A percentile compares a stretch with the other conserved stretches of the same genome.
phyloP scores from a whole-genome alignment of 352 stramenopile genomes.

The Phytophthora macrochlamydospora region DNA sequence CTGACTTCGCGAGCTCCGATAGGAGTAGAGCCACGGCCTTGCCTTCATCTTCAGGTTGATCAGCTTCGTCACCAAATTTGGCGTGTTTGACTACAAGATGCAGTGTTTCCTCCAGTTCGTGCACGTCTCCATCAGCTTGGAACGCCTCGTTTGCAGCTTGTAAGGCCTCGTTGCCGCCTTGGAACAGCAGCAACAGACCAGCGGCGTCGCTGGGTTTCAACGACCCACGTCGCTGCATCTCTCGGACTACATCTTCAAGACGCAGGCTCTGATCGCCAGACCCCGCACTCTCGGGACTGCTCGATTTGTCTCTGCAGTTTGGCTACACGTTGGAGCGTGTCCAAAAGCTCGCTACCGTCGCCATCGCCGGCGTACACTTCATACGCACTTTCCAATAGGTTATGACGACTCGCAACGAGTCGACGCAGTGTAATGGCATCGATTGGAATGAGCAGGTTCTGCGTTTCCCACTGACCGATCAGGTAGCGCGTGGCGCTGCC shows the following conservation, averaged over 20 bases:
- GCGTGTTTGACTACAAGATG: slow-evolving; percentile 85
- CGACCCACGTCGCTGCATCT: slow-evolving; percentile 67
- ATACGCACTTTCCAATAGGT: slow-evolving; percentile 74
- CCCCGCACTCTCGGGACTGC: slow-evolving; percentile 19
- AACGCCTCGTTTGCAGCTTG: slow-evolving; percentile 72
- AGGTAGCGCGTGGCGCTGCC: slow-evolving; percentile 55
- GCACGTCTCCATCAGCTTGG: slow-evolving; percentile 69
- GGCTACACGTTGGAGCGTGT: slow-evolving; percentile 73
- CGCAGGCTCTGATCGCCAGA: slow-evolving; percentile 38
- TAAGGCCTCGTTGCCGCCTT: slow-evolving; percentile 74
- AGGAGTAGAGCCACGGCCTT: slow-evolving; percentile 39
- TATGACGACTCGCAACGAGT: slow-evolving; percentile 58
- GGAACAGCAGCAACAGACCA: slow-evolving; percentile 64
- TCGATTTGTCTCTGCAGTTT: slow-evolving; percentile 67
- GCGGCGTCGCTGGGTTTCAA: slow-evolving; percentile 61
- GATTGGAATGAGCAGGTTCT: slow-evolving; percentile 32
- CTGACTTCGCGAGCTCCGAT: slow-evolving; percentile 37
- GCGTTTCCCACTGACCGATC: slow-evolving; percentile 49
- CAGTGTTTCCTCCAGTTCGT: slow-evolving; percentile 80
- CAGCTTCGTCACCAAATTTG: slow-evolving; percentile 46
- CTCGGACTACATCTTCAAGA: slow-evolving; percentile 65
- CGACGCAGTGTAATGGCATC: slow-evolving; percentile 45
- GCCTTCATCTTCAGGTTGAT: slow-evolving; percentile 26
- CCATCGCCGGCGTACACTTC: slow-evolving; percentile 66
- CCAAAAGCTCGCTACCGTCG: slow-evolving; percentile 70